These are phyloP conservation scores for Dioscorea dumetorum DNA, from an alignment of 106 monocot species.

Conservation along the genomic window DNA sequence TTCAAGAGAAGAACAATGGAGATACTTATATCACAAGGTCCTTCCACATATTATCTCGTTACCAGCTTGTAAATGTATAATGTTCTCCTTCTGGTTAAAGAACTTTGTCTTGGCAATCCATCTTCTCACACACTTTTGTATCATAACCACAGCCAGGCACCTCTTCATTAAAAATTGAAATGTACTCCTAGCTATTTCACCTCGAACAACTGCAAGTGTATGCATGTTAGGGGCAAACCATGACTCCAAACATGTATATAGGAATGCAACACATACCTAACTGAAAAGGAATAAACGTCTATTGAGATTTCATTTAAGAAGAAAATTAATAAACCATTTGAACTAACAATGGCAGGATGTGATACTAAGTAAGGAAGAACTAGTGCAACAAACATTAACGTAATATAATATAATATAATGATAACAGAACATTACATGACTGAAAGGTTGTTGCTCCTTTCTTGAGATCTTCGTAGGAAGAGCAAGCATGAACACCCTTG, in stretches of 20 bases:
- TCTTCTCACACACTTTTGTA: constrained; percentile 51
- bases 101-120: constrained; percentile 31
- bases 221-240: neutral
- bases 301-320: too few species aligned
- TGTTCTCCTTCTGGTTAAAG: constrained; percentile 20
- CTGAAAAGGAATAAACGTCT: too few species aligned
- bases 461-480: constrained; percentile 40
- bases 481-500: constrained; percentile 42
- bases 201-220: constrained; percentile 41
- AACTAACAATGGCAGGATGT: too few species aligned
- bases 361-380: too few species aligned
- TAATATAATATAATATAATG: too few species aligned
- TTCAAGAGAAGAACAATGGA: neutral
- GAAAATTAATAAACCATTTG: too few species aligned
- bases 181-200: constrained; percentile 33
- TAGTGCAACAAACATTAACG: too few species aligned
- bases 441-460: constrained; percentile 47
- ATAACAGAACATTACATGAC: constrained; percentile 55
- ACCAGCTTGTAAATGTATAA: constrained; percentile 60
- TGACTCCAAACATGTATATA: neutral
- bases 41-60: neutral
- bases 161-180: constrained; percentile 25
- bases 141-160: constrained; percentile 43
- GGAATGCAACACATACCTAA: too few species aligned
- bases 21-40: neutral